Evolutionary conservation across 176 grass and related monocot species (phyloP), one percentile per base, ranked within the genome.

Genomic region (Avena atlantica): DNA sequence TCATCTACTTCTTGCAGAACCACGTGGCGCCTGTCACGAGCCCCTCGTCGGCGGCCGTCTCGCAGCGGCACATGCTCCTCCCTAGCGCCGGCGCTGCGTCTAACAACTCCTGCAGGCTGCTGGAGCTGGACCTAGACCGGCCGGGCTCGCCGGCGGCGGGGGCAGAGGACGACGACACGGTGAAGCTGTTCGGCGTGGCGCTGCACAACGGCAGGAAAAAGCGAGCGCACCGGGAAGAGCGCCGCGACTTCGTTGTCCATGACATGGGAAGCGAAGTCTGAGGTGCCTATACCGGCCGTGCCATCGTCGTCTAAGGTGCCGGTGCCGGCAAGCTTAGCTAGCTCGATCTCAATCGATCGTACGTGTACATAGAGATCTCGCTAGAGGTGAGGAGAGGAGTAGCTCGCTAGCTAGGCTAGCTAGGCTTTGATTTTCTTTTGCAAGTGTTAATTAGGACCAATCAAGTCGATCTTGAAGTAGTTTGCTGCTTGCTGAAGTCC

Each of bases 121-220:
- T 90, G 19, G 91, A 95, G 89, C 84, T 95, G 21, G 88, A 86
- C 73, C 60, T 79, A 0, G 74, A 76, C 74, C 14, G 69, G 45
- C 49, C 51, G 51, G 78, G 63, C 36, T 86, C 87, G 3, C 86
- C 89, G n/a, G 74, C 64, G 4, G 75, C 21, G 6, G 7, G 5
- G 12, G 14, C 16, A 19, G 56, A 13, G 13, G 40, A 64, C 49
- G 67, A 14, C 58, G 60, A 71, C 77, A 91, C 88, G 24, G 92
- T 98, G 78, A 98, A 95, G 92, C 88, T 98, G 66, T 98, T 98
- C 69, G 96, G 96, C n/a, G 96, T 98, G 81, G 52, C 90, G 12
- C 84, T 98, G 66, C 91, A 94, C 50, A 90, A 94, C 34, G 83
- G 86, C 6, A 86, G 69, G 37, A 94, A 93, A 86, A 95, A 95